A percentile compares a stretch with the other conserved stretches of the same genome.
These are phyloP conservation scores for Lenwebbia sp. DNA, from an alignment of 345 rosid genomes.

Conservation along the genomic window DNA sequence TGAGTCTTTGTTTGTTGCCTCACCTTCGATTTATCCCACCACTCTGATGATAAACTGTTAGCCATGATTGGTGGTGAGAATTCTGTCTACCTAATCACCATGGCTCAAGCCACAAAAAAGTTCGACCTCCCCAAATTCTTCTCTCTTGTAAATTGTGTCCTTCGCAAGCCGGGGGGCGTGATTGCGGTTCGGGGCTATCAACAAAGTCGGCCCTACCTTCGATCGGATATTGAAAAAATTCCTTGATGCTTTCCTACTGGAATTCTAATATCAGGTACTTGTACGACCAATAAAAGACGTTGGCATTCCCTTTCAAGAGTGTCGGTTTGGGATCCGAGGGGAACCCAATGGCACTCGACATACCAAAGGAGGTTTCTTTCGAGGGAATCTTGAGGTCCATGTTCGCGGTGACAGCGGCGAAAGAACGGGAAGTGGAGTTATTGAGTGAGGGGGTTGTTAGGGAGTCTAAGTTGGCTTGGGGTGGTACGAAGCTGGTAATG, in stretches of 20 bases:
- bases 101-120: constrained; percentile 51
- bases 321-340: constrained; percentile 52
- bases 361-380: constrained; percentile 35
- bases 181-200: constrained; percentile 55
- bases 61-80: constrained; percentile 38
- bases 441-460: constrained; percentile 27
- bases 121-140: constrained; percentile 56
- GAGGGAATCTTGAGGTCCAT: constrained; percentile 36
- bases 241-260: constrained; percentile 33
- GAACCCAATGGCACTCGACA: constrained; percentile 33
- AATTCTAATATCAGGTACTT: constrained; percentile 11
- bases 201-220: constrained; percentile 27
- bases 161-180: constrained; percentile 57
- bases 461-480: constrained; percentile 53
- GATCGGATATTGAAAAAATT: constrained; percentile 31
- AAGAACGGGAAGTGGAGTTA: constrained; percentile 47
- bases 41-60: constrained; percentile 23
- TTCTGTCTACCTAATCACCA: constrained; percentile 45
- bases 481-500: constrained; percentile 28
- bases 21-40: no score
- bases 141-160: constrained; percentile 25
- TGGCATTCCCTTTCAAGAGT: constrained; percentile 50
- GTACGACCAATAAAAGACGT: constrained; percentile 24
- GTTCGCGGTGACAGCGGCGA: constrained; percentile 38
- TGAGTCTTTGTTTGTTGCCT: no score